These are phyloP conservation scores for Sclerotinia minor DNA, from an alignment of 2,329 filamentous ascomycete genomes.

Conservation along the genomic window DNA sequence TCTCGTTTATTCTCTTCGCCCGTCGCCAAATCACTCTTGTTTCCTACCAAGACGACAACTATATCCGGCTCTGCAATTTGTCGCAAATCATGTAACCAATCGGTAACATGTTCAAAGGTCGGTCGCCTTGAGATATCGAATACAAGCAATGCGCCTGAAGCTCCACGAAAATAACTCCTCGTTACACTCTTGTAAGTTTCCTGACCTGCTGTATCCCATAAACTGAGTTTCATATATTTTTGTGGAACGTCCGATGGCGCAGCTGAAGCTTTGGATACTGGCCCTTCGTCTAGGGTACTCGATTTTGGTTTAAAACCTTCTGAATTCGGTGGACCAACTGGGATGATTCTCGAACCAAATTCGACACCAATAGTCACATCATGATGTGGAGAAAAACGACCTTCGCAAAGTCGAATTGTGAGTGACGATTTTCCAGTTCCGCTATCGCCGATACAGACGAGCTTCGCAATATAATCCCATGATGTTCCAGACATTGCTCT, in stretches of 20 bases:
- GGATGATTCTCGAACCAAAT: constrained; percentile 89
- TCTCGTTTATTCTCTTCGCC: constrained; percentile 65
- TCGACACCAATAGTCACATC: constrained; percentile 99
- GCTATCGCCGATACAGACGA: constrained; percentile 95
- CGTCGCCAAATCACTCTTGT: constrained; percentile 81
- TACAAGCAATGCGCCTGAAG: constrained; percentile 76
- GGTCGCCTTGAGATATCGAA: constrained; percentile 87
- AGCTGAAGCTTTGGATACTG: constrained; percentile 38
- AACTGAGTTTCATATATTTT: constrained; percentile 86
- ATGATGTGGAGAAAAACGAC: constrained; percentile 89
- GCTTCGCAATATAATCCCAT: constrained; percentile 99
- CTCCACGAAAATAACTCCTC: constrained; percentile 71
- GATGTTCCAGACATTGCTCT: constrained; percentile 60
- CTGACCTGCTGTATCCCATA: constrained; percentile 96
- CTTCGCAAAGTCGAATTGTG: constrained; percentile 93
- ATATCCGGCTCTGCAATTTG: constrained; percentile 96
- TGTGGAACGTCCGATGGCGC: constrained; percentile 61
- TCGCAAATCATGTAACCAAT: constrained; percentile 91
- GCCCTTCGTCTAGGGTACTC: constrained; percentile 40
- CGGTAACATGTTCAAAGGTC: constrained; percentile 84
- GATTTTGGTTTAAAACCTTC: constrained; percentile 49
- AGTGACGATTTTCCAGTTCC: constrained; percentile 94
- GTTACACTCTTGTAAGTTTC: constrained; percentile 98
- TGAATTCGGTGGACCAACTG: constrained; percentile 76
- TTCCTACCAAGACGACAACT: constrained; percentile 90